A percentile compares a stretch with the other conserved stretches of the same genome.
phyloP scores from a whole-genome alignment of 2,329 filamentous ascomycete species.

The Tolypocladium endophyticum region DNA sequence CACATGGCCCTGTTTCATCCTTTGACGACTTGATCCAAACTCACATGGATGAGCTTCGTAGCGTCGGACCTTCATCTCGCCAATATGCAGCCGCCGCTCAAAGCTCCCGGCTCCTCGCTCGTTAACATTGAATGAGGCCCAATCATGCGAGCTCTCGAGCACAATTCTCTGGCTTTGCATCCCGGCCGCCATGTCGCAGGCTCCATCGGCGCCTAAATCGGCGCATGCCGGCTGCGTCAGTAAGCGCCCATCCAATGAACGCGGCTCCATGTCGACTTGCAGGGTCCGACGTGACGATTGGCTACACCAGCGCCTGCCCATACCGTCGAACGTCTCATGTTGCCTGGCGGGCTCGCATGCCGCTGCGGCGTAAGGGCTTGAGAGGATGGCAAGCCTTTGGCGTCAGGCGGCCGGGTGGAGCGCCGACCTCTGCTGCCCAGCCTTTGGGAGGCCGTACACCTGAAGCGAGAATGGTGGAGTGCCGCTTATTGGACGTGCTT shows the following conservation, averaged over 20 bases:
- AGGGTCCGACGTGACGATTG: constrained; percentile 8
- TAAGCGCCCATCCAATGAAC: constrained; percentile 3
- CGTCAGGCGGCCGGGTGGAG: neutral
- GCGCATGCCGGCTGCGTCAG: neutral
- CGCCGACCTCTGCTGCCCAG: neutral
- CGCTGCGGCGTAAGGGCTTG: neutral
- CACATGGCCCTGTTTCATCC: neutral
- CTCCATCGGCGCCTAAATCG: neutral
- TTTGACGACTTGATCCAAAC: too few species aligned
- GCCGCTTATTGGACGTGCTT: neutral
- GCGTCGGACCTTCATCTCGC: constrained; percentile 2
- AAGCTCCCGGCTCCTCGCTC: neutral
- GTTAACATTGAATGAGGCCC: neutral
- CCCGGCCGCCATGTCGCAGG: neutral
- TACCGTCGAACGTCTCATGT: constrained; percentile 9
- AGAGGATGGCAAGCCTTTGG: neutral
- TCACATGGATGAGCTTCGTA: neutral
- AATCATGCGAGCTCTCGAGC: neutral
- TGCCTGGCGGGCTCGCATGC: neutral
- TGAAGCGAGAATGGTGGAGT: neutral
- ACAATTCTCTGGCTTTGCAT: neutral
- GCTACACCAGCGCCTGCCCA: constrained; percentile 11
- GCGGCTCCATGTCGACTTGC: neutral
- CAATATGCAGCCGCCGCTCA: neutral
- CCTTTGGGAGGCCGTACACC: neutral